Percentiles rank a stretch among this genome's conserved stretches.
These are phyloP conservation scores for Rhizopus microsporus DNA, from an alignment of 371 early-diverging fungal species.

Conservation along the genomic window DNA sequence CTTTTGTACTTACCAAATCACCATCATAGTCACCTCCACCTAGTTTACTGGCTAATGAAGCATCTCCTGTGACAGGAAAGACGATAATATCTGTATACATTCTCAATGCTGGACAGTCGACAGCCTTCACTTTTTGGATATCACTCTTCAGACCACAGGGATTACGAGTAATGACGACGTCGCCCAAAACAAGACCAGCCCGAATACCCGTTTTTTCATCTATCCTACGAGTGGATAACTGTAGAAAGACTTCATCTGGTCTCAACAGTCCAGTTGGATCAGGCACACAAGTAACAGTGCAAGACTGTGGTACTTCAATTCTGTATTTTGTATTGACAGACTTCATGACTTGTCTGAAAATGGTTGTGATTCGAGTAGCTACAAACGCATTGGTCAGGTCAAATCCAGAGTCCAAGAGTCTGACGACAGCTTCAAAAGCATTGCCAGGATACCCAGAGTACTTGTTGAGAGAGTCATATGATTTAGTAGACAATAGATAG, in stretches of 20 bases:
- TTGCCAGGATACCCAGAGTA: conserved; percentile 43
- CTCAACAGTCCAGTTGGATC: conserved; percentile 46
- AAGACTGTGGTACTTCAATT: conserved; percentile 46
- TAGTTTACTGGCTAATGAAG: conserved; percentile 45
- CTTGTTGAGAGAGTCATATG: conserved; percentile 20
- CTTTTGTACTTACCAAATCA: conserved; percentile 41
- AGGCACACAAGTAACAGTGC: conserved; percentile 49
- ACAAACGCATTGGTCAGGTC: conserved; percentile 43
- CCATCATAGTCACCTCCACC: conserved; percentile 61
- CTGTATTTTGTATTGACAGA: conserved; percentile 38
- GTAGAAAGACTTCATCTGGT: conserved; percentile 42
- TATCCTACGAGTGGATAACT: conserved; percentile 31
- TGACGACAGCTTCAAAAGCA: conserved; percentile 35
- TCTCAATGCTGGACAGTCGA: conserved; percentile 36
- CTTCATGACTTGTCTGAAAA: conserved; percentile 40
- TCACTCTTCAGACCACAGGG: conserved; percentile 51
- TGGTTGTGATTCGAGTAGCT: conserved; percentile 35
- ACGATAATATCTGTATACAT: conserved; percentile 48
- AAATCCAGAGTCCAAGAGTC: conserved; percentile 50
- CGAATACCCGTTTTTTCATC: conserved; percentile 45
- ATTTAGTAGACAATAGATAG: neutral
- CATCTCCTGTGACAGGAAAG: conserved; percentile 40
- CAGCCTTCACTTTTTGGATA: conserved; percentile 45
- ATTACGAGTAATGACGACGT: conserved; percentile 46
- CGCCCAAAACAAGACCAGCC: conserved; percentile 42